Percentiles rank a stretch among this genome's conserved stretches.
Conservation (phyloP, 306 rosid genomes). For the Urtica urens region DNA sequence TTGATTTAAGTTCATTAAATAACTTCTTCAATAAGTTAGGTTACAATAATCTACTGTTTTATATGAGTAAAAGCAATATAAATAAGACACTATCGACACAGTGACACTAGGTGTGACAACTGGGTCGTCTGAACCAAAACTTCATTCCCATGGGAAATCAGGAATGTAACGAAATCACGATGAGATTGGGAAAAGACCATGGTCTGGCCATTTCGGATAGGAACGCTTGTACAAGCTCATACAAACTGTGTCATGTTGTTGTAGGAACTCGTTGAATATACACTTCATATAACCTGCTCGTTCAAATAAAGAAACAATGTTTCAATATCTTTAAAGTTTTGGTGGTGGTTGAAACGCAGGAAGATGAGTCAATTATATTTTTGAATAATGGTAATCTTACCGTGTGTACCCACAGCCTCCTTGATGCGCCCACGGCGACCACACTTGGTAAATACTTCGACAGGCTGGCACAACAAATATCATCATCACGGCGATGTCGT, state of each 20-base stretch:
- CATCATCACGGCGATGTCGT: constrained; percentile 6
- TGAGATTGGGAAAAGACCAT: constrained; percentile 49
- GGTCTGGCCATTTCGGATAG: constrained; percentile 75
- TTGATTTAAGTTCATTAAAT: too few relatives aligned
- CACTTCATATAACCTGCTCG: constrained; percentile 72
- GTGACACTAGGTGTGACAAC: too few relatives aligned
- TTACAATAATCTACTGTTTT: too few relatives aligned
- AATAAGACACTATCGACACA: too few relatives aligned
- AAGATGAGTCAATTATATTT: neutral
- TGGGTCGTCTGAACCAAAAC: constrained; percentile 83
- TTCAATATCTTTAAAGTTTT: too few relatives aligned
- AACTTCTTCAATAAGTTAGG: too few relatives aligned
- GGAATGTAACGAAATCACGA: constrained; percentile 11
- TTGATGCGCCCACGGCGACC: constrained; percentile 90
- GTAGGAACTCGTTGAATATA: constrained; percentile 64
- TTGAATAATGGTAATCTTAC: constrained; percentile 17
- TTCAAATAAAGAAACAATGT: neutral
- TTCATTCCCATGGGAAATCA: constrained; percentile 57
- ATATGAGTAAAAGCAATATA: too few relatives aligned
- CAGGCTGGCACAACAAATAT: constrained; percentile 61
- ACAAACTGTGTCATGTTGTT: constrained; percentile 78
- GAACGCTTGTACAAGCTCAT: constrained; percentile 80
- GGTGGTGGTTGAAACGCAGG: neutral
- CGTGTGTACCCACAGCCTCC: constrained; percentile 97
- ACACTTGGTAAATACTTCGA: constrained; percentile 70